Evolutionary conservation across 2,329 filamentous ascomycete genomes (phyloP).

Genomic region (Pezicula neosporulosa): DNA sequence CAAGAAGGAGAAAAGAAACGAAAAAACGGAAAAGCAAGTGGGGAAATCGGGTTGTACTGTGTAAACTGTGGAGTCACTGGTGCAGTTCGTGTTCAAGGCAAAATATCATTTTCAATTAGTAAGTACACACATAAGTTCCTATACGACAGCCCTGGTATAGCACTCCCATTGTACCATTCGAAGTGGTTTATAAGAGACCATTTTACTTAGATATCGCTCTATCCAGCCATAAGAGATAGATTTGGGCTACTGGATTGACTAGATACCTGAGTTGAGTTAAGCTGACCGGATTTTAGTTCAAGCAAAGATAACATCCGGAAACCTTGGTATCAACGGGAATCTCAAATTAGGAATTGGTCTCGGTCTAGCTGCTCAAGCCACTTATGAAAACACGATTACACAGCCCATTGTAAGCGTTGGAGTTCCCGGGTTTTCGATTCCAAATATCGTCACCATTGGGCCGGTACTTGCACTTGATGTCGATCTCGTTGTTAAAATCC

Average conservation of each 20-base stretch:
- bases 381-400: not conserved
- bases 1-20: not conserved
- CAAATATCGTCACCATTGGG: not conserved
- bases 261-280: too few relatives aligned
- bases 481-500: not conserved
- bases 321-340: not conserved
- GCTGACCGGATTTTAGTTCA: not conserved
- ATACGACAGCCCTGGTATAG: too few relatives aligned
- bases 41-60: not conserved
- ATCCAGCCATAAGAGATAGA: too few relatives aligned
- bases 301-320: not conserved
- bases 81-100: not conserved
- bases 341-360: not conserved
- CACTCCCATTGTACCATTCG: too few relatives aligned
- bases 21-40: not conserved
- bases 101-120: not conserved
- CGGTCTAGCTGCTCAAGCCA: not conserved
- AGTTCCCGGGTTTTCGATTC: not conserved
- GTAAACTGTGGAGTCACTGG: not conserved
- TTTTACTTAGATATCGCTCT: too few relatives aligned
- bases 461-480: not conserved
- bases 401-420: not conserved
- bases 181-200: too few relatives aligned
- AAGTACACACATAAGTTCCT: too few relatives aligned
- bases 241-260: too few relatives aligned